A percentile compares a stretch with the other conserved stretches of the same genome.
phyloP scores from a whole-genome alignment of 1,284 basidiomycete species.

The Marasmius sp. region DNA sequence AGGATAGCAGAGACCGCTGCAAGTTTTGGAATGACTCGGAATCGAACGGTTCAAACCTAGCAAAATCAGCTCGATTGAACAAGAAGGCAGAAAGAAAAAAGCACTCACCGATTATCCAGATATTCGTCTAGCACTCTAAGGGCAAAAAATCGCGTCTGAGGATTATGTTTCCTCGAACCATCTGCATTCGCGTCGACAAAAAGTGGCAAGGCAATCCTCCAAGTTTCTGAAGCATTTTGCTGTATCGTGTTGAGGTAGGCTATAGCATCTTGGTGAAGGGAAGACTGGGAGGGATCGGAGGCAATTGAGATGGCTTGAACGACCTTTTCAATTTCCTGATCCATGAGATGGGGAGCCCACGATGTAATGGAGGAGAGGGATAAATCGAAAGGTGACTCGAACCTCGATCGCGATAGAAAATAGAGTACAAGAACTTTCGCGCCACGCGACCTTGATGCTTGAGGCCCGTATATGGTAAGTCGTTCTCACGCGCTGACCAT shows the following conservation, averaged over 20 bases:
- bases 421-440: neutral
- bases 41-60: slow-evolving; percentile 70
- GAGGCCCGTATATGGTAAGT: too few species aligned
- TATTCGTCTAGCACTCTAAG: slow-evolving; percentile 86
- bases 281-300: slow-evolving; percentile 70
- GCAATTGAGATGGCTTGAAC: slow-evolving; percentile 85
- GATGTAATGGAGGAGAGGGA: neutral
- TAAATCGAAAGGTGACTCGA: neutral
- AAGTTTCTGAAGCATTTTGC: slow-evolving; percentile 72
- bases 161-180: slow-evolving; percentile 64
- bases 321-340: slow-evolving; percentile 72
- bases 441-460: neutral
- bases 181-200: slow-evolving; percentile 65
- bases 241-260: slow-evolving; percentile 79
- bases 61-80: neutral
- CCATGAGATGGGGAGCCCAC: slow-evolving; percentile 41
- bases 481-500: too few species aligned
- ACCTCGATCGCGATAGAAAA: neutral
- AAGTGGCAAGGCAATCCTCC: slow-evolving; percentile 75
- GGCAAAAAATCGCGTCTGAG: slow-evolving; percentile 82
- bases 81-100: neutral
- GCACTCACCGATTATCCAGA: slow-evolving; percentile 77
- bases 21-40: slow-evolving; percentile 68
- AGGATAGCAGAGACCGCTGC: slow-evolving; percentile 68
- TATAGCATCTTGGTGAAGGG: slow-evolving; percentile 78